Evolutionary conservation across 2,329 filamentous ascomycete genomes (phyloP).

Genomic region (Cladophialophora yegresii): DNA sequence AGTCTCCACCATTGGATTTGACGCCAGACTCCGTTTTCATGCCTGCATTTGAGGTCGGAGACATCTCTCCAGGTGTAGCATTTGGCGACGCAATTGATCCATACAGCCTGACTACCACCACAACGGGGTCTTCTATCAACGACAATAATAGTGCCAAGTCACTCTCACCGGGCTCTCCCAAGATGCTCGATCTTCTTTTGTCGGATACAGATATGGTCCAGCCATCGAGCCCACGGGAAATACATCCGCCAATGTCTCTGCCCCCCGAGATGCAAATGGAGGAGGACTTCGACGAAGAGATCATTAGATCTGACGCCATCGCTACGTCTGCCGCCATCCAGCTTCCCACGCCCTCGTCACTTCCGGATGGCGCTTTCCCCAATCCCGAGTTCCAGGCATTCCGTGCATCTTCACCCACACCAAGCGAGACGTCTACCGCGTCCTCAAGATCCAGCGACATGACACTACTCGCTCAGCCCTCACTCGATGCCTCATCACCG

Average conservation of each 20-base stretch:
- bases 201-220: slow-evolving; percentile 50
- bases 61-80: slow-evolving; percentile 20
- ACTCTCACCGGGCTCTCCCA: slow-evolving; percentile 50
- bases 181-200: slow-evolving; percentile 52
- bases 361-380: slow-evolving; percentile 4
- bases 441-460: slow-evolving; percentile 38
- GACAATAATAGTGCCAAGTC: slow-evolving; percentile 40
- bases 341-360: slow-evolving; percentile 4
- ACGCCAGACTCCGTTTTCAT: slow-evolving; percentile 24
- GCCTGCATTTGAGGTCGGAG: slow-evolving; percentile 23
- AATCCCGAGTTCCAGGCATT: slow-evolving; percentile 22
- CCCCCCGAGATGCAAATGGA: slow-evolving; percentile 40
- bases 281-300: slow-evolving; percentile 60
- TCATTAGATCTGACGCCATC: slow-evolving; percentile 45
- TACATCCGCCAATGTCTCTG: slow-evolving; percentile 38
- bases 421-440: slow-evolving; percentile 40
- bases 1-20: slow-evolving; percentile 13
- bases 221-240: slow-evolving; percentile 41
- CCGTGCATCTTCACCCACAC: slow-evolving; percentile 40
- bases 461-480: slow-evolving; percentile 46
- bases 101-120: slow-evolving; percentile 42
- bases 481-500: slow-evolving; percentile 55
- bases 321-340: slow-evolving; percentile 20
- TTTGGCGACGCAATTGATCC: slow-evolving; percentile 35
- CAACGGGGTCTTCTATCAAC: slow-evolving; percentile 35